Evolutionary conservation across 2,329 filamentous ascomycete species (phyloP), one percentile per base, ranked within the genome.

Genomic region (Zasmidium citrigriseum): DNA sequence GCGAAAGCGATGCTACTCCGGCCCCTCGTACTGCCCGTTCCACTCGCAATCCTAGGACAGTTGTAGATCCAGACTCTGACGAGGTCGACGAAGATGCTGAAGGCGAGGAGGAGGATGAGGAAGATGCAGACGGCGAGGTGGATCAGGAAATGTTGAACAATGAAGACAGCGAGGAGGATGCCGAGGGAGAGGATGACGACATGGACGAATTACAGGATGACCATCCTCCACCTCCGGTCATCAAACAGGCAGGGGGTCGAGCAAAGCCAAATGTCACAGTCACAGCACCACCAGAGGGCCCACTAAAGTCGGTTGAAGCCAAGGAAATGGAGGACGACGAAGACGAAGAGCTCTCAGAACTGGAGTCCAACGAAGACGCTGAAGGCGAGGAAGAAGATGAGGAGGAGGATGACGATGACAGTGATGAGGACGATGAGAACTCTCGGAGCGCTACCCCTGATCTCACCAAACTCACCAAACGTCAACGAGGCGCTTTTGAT

Each of bases 381-480:
- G 68, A 71, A 49, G 68, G 70, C 9, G 67, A 67, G 20, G 77
- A 73, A 56, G 74, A 72, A 27, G 75, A 76, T 20, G 71, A 73
- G 11, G 74, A 79, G 54, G 72, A 76, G n/a, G 71, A 73, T 23
- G 74, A 73, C 44, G 76, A 75, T 18, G 73, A 74, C 9, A 70
- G 72, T 20, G 81, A 82, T 11, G 82, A 83, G 66, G 78, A 81
- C 22, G 77, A 75, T 46, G 78, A 77, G 53, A 77, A 80, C 49
- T 85, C 82, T 55, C 76, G 83, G 61, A 79, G 76, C 49, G 82
- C 82, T 44, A 87, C 86, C 0, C 85, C 86, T 2, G 86, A 90
- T 68, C 73, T 85, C 22, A 85, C 77, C 71, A 88, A 86, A 69
- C 78, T 89, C 73, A 91, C 88, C 16, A 85, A 87, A 67, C 79